phyloP scores from a whole-genome alignment of 768 basidiomycete species.

The Podaxis carcinomalis region DNA sequence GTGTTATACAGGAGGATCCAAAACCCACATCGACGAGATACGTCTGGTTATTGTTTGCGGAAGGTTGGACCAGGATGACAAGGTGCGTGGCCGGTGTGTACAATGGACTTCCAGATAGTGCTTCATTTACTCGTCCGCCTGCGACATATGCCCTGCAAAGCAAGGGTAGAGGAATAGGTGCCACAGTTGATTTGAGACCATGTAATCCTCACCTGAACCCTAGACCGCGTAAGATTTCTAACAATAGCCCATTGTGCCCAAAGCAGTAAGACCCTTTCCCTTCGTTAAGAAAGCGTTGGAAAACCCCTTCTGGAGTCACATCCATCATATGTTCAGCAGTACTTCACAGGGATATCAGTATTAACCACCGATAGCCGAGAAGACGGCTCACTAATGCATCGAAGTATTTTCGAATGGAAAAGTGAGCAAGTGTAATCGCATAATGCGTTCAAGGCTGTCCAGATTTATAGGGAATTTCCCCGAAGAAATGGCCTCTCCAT shows the following conservation, averaged over 20 bases:
- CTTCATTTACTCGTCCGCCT: conserved; percentile 23
- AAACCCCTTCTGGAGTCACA: conserved; percentile 20
- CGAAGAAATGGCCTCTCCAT: conserved; percentile 14
- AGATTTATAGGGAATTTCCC: conserved; percentile 21
- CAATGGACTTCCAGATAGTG: not conserved
- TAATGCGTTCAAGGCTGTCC: conserved; percentile 22
- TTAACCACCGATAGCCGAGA: no score
- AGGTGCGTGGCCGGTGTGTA: conserved; percentile 21
- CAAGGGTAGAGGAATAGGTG: not conserved
- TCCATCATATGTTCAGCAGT: conserved; percentile 23
- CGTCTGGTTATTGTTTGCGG: conserved; percentile 20
- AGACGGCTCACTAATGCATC: conserved; percentile 33
- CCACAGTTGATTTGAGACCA: not conserved
- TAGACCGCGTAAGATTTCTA: conserved; percentile 24
- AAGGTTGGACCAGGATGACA: conserved; percentile 28
- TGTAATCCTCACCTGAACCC: conserved; percentile 21
- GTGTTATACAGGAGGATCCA: conserved; percentile 20
- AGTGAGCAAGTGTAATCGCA: conserved; percentile 24
- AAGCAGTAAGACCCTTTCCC: conserved; percentile 24
- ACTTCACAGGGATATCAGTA: conserved; percentile 8
- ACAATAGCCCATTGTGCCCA: conserved; percentile 23
- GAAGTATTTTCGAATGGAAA: conserved; percentile 34
- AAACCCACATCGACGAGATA: conserved; percentile 30
- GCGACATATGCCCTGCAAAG: conserved; percentile 22
- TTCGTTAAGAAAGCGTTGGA: conserved; percentile 19